phyloP scores from a whole-genome alignment of 495 filamentous ascomycete genomes.

The Penicillium salamii region DNA sequence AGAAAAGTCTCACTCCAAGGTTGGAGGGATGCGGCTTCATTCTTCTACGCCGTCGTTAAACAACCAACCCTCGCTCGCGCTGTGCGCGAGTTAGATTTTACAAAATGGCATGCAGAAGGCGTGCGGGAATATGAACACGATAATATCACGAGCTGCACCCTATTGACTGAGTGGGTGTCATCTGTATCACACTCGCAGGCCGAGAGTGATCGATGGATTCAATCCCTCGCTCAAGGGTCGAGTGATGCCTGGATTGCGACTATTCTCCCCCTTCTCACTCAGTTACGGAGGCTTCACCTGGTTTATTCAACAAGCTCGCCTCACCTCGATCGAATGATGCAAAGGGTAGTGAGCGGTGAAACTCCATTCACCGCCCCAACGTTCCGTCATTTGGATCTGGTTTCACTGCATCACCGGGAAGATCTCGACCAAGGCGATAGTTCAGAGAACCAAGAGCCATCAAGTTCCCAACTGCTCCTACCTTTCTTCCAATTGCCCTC shows the following conservation, averaged over 20 bases:
- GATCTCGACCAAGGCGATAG: background rate
- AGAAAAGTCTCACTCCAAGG: conserved; percentile 17
- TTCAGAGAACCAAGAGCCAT: background rate
- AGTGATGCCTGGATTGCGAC: conserved; percentile 34
- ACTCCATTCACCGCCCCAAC: conserved; percentile 16
- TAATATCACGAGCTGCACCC: background rate
- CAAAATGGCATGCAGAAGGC: conserved; percentile 16
- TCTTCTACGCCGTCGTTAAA: conserved; percentile 20
- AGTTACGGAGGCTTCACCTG: conserved; percentile 25
- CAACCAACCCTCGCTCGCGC: conserved; percentile 25
- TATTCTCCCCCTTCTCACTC: conserved; percentile 24
- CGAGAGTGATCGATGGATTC: conserved; percentile 25
- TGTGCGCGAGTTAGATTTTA: conserved; percentile 24
- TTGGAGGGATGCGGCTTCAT: conserved; percentile 18
- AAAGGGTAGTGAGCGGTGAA: conserved; percentile 18
- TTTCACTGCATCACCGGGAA: conserved; percentile 21
- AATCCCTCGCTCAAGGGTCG: conserved; percentile 19
- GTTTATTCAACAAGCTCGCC: conserved; percentile 16
- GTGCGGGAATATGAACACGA: conserved; percentile 5
- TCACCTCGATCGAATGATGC: conserved; percentile 23
- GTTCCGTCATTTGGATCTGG: conserved; percentile 18
- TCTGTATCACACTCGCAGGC: conserved; percentile 15
- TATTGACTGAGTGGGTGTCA: conserved; percentile 10
- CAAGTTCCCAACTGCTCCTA: conserved; percentile 8
- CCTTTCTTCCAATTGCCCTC: conserved; percentile 31